Evolutionary conservation across 2,329 filamentous ascomycete genomes (phyloP).

Genomic region (Xylaria sp.): DNA sequence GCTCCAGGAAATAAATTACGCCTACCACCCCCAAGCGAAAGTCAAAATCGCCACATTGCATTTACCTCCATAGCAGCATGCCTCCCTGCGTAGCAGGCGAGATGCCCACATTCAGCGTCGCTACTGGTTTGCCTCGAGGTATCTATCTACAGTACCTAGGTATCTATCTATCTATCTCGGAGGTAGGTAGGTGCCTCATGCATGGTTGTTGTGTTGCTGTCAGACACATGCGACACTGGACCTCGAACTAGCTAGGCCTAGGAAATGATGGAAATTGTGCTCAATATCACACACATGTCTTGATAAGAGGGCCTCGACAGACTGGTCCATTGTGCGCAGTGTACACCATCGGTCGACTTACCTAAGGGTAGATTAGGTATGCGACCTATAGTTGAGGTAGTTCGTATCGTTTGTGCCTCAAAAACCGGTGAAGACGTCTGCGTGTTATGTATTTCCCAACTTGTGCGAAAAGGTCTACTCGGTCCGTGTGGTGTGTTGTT

Average conservation of each 20-base stretch:
- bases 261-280: slow-evolving; percentile 11
- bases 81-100: background rate
- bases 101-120: background rate
- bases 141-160: background rate
- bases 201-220: slow-evolving; percentile 4
- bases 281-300: slow-evolving; percentile 23
- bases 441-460: slow-evolving; percentile 27
- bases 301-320: slow-evolving; percentile 22
- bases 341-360: background rate
- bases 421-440: slow-evolving; percentile 32
- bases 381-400: slow-evolving; percentile 14
- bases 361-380: slow-evolving; percentile 3
- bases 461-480: slow-evolving; percentile 29
- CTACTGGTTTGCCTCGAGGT: background rate
- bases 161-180: background rate
- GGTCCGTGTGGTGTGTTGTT: slow-evolving; percentile 38
- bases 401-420: slow-evolving; percentile 19
- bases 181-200: background rate
- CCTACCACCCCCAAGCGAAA: slow-evolving; percentile 17
- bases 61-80: background rate
- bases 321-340: slow-evolving; percentile 17
- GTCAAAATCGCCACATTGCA: slow-evolving; percentile 20
- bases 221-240: slow-evolving; percentile 22
- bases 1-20: slow-evolving; percentile 19
- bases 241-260: slow-evolving; percentile 6